phyloP scores from a whole-genome alignment of 495 filamentous ascomycete species.

The Usnea hakonensis region DNA sequence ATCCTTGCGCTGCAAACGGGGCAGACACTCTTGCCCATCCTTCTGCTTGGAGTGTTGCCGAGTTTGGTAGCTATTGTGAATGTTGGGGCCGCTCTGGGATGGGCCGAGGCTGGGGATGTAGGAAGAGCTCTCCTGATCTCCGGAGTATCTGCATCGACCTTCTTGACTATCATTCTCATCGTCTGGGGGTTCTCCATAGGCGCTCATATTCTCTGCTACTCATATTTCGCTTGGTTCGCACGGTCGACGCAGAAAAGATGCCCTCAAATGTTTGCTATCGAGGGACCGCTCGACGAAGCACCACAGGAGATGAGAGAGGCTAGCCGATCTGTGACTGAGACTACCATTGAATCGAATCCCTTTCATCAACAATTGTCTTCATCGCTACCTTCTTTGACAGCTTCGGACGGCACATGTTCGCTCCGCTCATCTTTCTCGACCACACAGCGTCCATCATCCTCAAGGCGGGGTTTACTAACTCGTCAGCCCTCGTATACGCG shows the following conservation, averaged over 20 bases:
- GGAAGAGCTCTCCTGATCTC: slow-evolving; percentile 5
- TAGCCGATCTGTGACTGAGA: slow-evolving; percentile 16
- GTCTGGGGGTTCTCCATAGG: slow-evolving; percentile 27
- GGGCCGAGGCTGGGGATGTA: slow-evolving; percentile 18
- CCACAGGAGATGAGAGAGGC: slow-evolving; percentile 24
- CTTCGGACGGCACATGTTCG: slow-evolving; percentile 45
- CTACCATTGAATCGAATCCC: slow-evolving; percentile 18
- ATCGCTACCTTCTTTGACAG: slow-evolving; percentile 23
- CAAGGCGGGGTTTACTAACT: slow-evolving; percentile 34
- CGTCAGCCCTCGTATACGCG: slow-evolving; percentile 29
- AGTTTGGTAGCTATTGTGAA: slow-evolving; percentile 12
- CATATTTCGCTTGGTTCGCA: slow-evolving; percentile 24
- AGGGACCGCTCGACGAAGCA: slow-evolving; percentile 13
- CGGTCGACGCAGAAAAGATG: slow-evolving; percentile 21
- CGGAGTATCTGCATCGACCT: slow-evolving; percentile 9
- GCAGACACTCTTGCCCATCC: slow-evolving; percentile 17
- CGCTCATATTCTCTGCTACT: slow-evolving; percentile 22
- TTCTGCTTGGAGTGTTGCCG: slow-evolving; percentile 19
- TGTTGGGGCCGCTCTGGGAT: slow-evolving; percentile 23
- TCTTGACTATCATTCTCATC: slow-evolving; percentile 26
- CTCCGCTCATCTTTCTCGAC: slow-evolving; percentile 46
- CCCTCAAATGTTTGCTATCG: slow-evolving; percentile 13
- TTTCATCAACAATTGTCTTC: slow-evolving; percentile 22
- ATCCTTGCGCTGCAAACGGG: slow-evolving; percentile 17
- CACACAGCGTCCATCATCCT: slow-evolving; percentile 42